Percentiles rank a stretch among this genome's conserved stretches.
These are phyloP conservation scores for Antitrichia curtipendula DNA, from an alignment of 225 moss, liverwort and hornwort genomes.

Conservation along the genomic window DNA sequence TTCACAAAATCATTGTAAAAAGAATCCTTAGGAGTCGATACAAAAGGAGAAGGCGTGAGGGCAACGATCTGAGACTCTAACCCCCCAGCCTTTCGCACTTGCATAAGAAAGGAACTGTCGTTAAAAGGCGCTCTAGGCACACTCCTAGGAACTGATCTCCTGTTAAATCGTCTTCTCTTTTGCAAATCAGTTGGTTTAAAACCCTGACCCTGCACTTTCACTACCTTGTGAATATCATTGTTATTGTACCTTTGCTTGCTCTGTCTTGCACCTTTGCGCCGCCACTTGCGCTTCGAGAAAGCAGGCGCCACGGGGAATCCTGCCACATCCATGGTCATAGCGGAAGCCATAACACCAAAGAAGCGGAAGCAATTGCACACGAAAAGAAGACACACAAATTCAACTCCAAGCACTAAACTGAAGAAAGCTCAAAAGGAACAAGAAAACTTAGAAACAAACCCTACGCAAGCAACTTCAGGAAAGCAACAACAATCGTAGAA, in stretches of 20 bases:
- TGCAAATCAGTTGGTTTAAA: not conserved
- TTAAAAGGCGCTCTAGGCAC: slow-evolving; percentile 76
- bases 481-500: not conserved
- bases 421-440: not conserved
- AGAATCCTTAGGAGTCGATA: slow-evolving; percentile 26
- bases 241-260: slow-evolving; percentile 9
- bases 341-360: not conserved
- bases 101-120: slow-evolving; percentile 67
- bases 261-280: not conserved
- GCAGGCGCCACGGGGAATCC: not conserved
- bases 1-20: slow-evolving; percentile 12
- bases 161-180: slow-evolving; percentile 43
- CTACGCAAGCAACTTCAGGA: not conserved
- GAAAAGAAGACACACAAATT: not conserved
- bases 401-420: too few species aligned
- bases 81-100: slow-evolving; percentile 52
- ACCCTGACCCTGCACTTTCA: not conserved
- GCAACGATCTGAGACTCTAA: slow-evolving; percentile 19
- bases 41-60: slow-evolving; percentile 16
- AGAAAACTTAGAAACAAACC: not conserved
- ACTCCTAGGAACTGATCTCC: slow-evolving; percentile 14
- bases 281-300: slow-evolving; percentile 13
- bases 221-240: not conserved
- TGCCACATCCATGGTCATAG: not conserved
- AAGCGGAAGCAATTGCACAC: not conserved